Conservation (phyloP, 495 filamentous ascomycete species). For the Astrothelium subdiscretum region DNA sequence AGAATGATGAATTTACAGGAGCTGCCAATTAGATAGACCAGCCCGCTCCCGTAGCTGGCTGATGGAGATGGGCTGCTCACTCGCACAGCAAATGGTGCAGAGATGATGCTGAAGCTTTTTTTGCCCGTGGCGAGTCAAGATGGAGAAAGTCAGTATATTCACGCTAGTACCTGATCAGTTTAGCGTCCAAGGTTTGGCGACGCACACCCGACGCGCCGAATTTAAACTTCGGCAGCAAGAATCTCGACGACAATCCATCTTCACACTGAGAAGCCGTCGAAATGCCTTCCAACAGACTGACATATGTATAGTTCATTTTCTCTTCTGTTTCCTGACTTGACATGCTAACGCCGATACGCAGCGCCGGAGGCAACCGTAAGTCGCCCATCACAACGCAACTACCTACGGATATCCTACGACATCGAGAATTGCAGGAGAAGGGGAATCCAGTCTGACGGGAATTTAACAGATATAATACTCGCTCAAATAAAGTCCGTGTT, state of each 20-base stretch:
- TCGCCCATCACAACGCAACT: neutral
- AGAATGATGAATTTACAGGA: neutral
- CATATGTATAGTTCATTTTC: constrained; percentile 47
- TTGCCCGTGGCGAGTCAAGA: neutral
- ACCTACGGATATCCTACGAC: neutral
- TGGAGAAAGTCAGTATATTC: neutral
- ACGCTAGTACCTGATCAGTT: neutral
- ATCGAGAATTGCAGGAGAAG: neutral
- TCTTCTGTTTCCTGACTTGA: neutral
- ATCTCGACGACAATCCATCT: constrained; percentile 45
- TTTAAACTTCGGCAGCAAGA: neutral
- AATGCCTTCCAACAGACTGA: constrained; percentile 61
- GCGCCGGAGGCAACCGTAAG: constrained; percentile 8
- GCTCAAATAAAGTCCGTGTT: constrained; percentile 91
- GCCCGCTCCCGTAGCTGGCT: neutral
- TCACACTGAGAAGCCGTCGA: constrained; percentile 43
- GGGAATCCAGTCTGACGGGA: neutral
- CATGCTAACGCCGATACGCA: neutral
- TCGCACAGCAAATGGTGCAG: neutral
- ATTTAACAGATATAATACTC: constrained; percentile 63
- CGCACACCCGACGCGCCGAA: constrained; percentile 1
- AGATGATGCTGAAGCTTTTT: neutral
- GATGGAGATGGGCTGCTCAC: neutral
- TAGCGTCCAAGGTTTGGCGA: neutral
- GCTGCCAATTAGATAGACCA: neutral